Conservation (phyloP, 140 eudicot species). For the Anethum foeniculum region DNA sequence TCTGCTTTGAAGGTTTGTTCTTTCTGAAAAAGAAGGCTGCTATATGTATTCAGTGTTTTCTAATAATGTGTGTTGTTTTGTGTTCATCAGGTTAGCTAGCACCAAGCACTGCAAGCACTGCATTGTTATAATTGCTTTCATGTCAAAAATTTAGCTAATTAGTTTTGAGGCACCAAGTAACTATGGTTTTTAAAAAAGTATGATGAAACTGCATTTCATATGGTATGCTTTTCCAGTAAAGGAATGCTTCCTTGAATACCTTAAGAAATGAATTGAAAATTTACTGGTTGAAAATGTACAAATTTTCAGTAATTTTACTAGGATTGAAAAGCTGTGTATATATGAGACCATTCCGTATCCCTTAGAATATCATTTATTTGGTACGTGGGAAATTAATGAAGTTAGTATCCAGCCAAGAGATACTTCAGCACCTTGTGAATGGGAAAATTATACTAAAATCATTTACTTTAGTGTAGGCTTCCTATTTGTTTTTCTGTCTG, state of each 20-base stretch:
- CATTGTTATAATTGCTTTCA: neutral
- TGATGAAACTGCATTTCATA: neutral
- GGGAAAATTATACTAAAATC: neutral
- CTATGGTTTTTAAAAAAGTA: neutral
- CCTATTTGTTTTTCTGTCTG: neutral
- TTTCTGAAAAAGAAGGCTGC: neutral
- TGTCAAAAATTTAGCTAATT: neutral
- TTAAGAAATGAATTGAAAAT: neutral
- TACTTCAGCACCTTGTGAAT: neutral
- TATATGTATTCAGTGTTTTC: slow-evolving; percentile 1
- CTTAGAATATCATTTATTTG: neutral
- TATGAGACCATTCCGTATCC: neutral
- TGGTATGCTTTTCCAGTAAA: neutral
- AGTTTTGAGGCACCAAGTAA: neutral
- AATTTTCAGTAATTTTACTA: neutral
- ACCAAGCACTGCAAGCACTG: neutral
- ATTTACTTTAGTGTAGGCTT: neutral
- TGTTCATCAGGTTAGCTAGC: neutral
- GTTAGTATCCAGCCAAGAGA: neutral
- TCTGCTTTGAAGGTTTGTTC: slow-evolving; percentile 79
- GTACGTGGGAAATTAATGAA: neutral
- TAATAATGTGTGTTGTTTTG: neutral
- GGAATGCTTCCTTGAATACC: neutral
- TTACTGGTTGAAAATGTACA: neutral
- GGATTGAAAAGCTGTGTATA: neutral